phyloP scores from a whole-genome alignment of 352 stramenopile genomes.

The Achlya hypogyna region DNA sequence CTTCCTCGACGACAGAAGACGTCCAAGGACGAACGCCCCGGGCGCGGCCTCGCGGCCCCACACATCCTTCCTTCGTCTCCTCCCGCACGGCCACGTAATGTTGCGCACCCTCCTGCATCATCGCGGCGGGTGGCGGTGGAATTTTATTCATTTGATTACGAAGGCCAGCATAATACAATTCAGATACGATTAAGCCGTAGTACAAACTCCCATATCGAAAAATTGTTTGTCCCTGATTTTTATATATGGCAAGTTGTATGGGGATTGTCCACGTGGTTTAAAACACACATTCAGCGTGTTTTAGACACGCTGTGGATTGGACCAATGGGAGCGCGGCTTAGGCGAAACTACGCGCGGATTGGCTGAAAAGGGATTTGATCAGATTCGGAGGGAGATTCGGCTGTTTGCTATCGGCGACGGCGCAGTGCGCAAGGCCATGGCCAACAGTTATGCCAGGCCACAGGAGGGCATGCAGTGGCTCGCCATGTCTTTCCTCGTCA shows the following conservation, averaged over 20 bases:
- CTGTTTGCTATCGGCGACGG: not conserved
- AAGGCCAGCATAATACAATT: not conserved
- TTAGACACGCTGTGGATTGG: not conserved
- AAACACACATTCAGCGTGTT: too few relatives aligned
- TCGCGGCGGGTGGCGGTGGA: not conserved
- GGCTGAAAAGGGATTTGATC: not conserved
- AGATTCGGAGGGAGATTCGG: not conserved
- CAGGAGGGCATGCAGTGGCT: slow-evolving; percentile 19
- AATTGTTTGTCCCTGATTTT: not conserved
- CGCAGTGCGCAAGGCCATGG: not conserved
- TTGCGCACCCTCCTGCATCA: not conserved
- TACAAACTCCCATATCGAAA: too few relatives aligned
- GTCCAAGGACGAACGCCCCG: too few relatives aligned
- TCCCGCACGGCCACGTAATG: not conserved
- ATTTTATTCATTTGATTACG: not conserved
- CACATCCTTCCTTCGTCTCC: not conserved
- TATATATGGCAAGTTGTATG: not conserved
- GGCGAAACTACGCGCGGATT: not conserved
- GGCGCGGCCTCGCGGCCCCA: too few relatives aligned
- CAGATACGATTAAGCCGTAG: too few relatives aligned
- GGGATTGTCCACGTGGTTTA: too few relatives aligned
- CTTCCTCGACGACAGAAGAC: too few relatives aligned
- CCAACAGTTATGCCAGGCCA: not conserved
- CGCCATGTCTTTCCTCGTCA: slow-evolving; percentile 15
- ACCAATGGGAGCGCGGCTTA: not conserved